A percentile compares a stretch with the other conserved stretches of the same genome.
These are phyloP conservation scores for Davidsoniella eucalypti DNA, from an alignment of 2,329 filamentous ascomycete genomes.

Conservation along the genomic window DNA sequence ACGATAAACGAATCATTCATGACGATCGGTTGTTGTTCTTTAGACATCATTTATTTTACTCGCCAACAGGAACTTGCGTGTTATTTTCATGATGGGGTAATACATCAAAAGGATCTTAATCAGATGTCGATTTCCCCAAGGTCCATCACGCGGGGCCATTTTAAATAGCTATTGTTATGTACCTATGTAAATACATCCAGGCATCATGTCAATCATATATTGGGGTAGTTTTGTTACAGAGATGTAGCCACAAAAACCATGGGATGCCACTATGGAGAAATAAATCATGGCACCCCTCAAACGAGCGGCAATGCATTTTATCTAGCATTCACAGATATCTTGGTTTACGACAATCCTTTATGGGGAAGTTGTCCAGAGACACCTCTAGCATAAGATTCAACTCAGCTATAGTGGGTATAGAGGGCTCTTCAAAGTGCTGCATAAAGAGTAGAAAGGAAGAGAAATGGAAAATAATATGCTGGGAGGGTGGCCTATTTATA, in stretches of 20 bases:
- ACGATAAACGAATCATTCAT: no score
- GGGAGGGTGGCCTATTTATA: slow-evolving; percentile 8
- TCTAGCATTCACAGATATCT: slow-evolving; percentile 20
- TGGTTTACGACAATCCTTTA: slow-evolving; percentile 6
- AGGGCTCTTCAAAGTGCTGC: slow-evolving; percentile 18
- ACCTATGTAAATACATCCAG: no score
- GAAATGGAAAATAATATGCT: slow-evolving; percentile 11
- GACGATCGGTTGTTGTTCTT: no score
- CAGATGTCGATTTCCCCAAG: no score
- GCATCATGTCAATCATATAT: no score
- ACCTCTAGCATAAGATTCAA: slow-evolving; percentile 4
- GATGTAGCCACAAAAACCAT: slow-evolving; percentile 29
- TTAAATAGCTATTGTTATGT: no score
- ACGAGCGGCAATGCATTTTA: slow-evolving; percentile 23
- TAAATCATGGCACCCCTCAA: slow-evolving; percentile 28
- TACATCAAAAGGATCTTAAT: no score
- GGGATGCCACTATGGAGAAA: slow-evolving; percentile 24
- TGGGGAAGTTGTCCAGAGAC: slow-evolving; percentile 11
- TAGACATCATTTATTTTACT: no score
- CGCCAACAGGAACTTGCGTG: no score
- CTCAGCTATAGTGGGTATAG: neutral
- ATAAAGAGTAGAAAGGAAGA: slow-evolving; percentile 16
- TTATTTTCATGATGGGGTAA: no score
- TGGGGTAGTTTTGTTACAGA: no score
- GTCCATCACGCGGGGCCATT: no score